phyloP scores from a whole-genome alignment of 768 basidiomycete genomes.

The Dacryopinax spathularia region DNA sequence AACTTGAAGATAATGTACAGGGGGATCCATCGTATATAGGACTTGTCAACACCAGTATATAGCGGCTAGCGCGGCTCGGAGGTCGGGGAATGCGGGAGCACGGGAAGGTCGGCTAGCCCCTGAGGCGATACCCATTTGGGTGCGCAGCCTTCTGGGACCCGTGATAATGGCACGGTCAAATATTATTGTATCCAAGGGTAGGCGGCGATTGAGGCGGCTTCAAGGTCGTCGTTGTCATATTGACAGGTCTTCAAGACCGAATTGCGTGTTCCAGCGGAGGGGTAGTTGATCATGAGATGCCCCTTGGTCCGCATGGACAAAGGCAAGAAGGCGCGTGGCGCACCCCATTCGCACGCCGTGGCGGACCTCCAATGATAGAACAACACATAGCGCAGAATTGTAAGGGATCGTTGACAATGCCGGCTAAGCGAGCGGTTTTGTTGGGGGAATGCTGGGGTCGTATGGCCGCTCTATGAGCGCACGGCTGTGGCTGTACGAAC shows the following conservation, averaged over 20 bases:
- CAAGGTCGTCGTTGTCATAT: not conserved
- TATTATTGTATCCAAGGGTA: not conserved
- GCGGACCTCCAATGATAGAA: not conserved
- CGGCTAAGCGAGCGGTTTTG: not conserved
- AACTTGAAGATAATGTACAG: not conserved
- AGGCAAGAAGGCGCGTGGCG: not conserved
- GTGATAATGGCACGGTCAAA: not conserved
- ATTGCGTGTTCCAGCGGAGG: constrained; percentile 2
- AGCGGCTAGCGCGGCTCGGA: not conserved
- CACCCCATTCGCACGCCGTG: not conserved
- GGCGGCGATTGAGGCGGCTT: not conserved
- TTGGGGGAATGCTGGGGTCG: not conserved
- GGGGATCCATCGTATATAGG: not conserved
- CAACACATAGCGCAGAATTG: not conserved
- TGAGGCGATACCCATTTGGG: not conserved
- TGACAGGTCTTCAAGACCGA: not conserved
- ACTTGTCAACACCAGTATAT: constrained; percentile 2
- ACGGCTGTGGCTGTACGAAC: constrained; percentile 1
- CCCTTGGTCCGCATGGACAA: not conserved
- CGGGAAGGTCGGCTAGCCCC: constrained; percentile 1
- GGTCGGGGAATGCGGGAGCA: not conserved
- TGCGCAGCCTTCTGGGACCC: not conserved
- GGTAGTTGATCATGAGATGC: not conserved
- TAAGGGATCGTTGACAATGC: not conserved
- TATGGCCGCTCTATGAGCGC: not conserved